A percentile compares a stretch with the other conserved stretches of the same genome.
These are phyloP conservation scores for Spergularia bocconei DNA, from an alignment of 148 eudicot genomes.

Conservation along the genomic window DNA sequence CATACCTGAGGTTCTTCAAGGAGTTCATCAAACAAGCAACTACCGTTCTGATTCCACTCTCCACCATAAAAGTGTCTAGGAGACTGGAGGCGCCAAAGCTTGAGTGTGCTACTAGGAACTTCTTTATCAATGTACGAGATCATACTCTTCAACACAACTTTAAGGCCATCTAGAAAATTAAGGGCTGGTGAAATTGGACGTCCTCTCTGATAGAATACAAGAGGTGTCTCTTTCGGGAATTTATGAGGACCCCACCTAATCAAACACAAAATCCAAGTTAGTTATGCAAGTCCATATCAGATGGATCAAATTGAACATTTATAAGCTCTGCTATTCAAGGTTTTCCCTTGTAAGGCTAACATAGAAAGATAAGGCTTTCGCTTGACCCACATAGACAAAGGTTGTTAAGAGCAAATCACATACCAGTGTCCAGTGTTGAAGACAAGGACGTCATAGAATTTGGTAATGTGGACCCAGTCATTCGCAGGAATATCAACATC, in stretches of 20 bases:
- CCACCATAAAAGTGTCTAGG: slow-evolving; percentile 90
- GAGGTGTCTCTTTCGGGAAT: slow-evolving; percentile 85
- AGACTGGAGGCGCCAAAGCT: slow-evolving; percentile 90
- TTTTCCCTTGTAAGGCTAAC: neutral
- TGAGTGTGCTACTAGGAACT: slow-evolving; percentile 55
- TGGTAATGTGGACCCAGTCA: slow-evolving; percentile 68
- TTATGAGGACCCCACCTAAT: slow-evolving; percentile 89
- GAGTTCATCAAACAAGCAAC: slow-evolving; percentile 75
- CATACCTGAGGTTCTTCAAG: slow-evolving; percentile 69
- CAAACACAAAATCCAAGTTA: neutral
- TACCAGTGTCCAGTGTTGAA: slow-evolving; percentile 97
- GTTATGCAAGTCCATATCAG: neutral
- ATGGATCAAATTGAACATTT: neutral
- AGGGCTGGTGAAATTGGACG: slow-evolving; percentile 64
- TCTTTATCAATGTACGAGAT: slow-evolving; percentile 58
- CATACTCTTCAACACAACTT: slow-evolving; percentile 67
- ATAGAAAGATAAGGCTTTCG: neutral
- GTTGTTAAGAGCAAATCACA: neutral
- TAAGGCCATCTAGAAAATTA: slow-evolving; percentile 62
- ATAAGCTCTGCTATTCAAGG: neutral
- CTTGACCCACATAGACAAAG: neutral
- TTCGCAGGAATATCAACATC: slow-evolving; percentile 88
- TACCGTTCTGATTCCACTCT: slow-evolving; percentile 98
- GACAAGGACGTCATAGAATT: slow-evolving; percentile 77
- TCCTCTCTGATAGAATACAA: slow-evolving; percentile 69